A percentile compares a stretch with the other conserved stretches of the same genome.
phyloP scores from a whole-genome alignment of 495 filamentous ascomycete species.

The Talaromyces proteolyticus region DNA sequence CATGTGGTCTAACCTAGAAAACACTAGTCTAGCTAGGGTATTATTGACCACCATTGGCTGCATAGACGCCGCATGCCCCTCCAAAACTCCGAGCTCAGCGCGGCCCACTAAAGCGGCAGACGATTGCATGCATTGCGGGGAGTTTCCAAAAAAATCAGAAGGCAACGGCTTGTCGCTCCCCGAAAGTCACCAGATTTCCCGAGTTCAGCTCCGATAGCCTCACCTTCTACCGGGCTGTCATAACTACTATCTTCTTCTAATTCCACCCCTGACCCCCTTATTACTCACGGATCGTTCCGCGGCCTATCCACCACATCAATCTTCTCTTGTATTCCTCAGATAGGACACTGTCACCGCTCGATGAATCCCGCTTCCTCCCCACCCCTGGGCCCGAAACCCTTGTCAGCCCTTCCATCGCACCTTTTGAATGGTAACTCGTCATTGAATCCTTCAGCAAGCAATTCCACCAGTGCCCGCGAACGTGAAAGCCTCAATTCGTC shows the following conservation, averaged over 20 bases:
- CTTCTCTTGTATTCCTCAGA: too few relatives aligned
- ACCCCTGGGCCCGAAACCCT: constrained; percentile 32
- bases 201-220: not conserved
- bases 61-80: not conserved
- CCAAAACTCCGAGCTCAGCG: not conserved
- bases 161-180: not conserved
- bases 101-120: not conserved
- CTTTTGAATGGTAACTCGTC: constrained; percentile 43
- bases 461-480: constrained; percentile 37
- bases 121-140: not conserved
- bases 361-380: constrained; percentile 38
- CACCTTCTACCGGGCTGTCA: not conserved
- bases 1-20: too few relatives aligned
- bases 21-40: too few relatives aligned
- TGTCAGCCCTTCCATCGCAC: constrained; percentile 41
- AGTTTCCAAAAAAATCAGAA: not conserved
- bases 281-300: constrained; percentile 3
- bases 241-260: not conserved
- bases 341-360: not conserved
- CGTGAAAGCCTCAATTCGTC: constrained; percentile 47
- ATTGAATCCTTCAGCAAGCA: constrained; percentile 24
- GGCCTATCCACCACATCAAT: too few relatives aligned
- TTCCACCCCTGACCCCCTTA: not conserved
- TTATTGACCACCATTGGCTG: not conserved
- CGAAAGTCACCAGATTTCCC: not conserved